Base-by-base conservation (phyloP, 352 stramenopile species). In the Pythium rhizo-oryzae region DNA sequence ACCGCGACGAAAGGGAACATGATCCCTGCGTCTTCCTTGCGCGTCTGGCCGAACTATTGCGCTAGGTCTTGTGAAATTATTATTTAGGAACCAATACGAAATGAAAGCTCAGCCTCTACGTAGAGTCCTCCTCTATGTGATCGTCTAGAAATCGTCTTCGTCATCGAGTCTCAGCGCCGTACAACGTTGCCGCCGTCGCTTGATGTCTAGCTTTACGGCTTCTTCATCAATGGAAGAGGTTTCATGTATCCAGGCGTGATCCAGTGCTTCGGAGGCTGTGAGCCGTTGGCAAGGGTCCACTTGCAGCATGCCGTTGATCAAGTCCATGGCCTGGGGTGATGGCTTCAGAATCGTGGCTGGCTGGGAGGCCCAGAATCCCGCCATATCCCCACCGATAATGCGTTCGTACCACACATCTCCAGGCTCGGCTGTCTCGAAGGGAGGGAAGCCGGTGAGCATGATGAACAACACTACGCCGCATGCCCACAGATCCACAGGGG, bases 401-500 rank as follows among this genome's bases (percentile, higher is more conserved):
- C 62, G 75, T 67, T 87, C 72, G 70, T 90, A 96, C 78, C 80
- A 93, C 59, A 62, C 79, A 64, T 97, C 89, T 35, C 78, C 87
- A 33, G 71, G 72, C 15, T 81, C 66, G 7, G 88, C 83, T 41
- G 72, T 64, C 54, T 94, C 85, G 63, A 96, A 97, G 16, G 92
- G 92, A 30, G 91, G 90, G 61, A 94, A 84, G n/a, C 90, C 89
- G 44, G 90, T 94, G 21, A 97, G 67, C 75, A 98, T 77, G 71
- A 97, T 97, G 77, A 96, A 98, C 11, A 98, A 75, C 54, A 97
- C 90, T 28, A 97, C 86, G 54, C 90, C 92, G 6, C 85, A 77
- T 1, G 86, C 92, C 91, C 92, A 98, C 28, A 96, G 74, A 75
- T 98, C 92, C 39, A 93, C 87, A 0, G 89, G 78, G 6, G 82